Conservation (phyloP, 2,329 filamentous ascomycete species). For the Alternaria arborescens region DNA sequence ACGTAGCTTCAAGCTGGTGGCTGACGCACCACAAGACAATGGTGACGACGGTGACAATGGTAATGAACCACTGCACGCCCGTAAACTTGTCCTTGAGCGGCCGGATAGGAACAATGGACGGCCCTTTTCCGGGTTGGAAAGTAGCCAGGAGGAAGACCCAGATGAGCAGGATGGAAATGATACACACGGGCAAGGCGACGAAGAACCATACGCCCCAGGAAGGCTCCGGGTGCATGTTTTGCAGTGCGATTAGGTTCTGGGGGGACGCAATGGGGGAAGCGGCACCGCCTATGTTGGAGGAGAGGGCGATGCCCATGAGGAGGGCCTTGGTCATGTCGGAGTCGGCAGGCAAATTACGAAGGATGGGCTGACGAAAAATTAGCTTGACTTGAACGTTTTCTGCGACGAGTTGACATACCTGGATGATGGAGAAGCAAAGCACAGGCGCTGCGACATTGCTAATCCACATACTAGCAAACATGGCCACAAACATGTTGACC, state of each 20-base stretch:
- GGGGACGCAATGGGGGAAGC: conserved; percentile 96
- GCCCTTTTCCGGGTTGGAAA: conserved; percentile 85
- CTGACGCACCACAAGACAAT: conserved; percentile 92
- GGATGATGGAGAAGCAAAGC: conserved; percentile 96
- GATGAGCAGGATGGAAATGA: conserved; percentile 86
- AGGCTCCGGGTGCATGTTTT: conserved; percentile 91
- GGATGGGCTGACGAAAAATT: conserved; percentile 73
- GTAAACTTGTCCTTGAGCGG: conserved; percentile 88
- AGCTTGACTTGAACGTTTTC: not conserved
- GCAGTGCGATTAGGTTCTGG: conserved; percentile 94
- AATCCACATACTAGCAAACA: conserved; percentile 98
- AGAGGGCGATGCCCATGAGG: conserved; percentile 92
- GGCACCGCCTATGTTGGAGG: conserved; percentile 95
- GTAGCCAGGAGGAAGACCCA: conserved; percentile 86
- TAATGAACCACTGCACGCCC: conserved; percentile 92
- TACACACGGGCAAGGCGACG: conserved; percentile 89
- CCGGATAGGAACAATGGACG: conserved; percentile 89
- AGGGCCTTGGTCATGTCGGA: conserved; percentile 95
- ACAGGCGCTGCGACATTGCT: conserved; percentile 98
- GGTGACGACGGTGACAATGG: conserved; percentile 79
- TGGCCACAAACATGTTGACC: conserved; percentile 99
- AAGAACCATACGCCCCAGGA: conserved; percentile 99
- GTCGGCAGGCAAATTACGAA: conserved; percentile 89
- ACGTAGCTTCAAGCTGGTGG: conserved; percentile 84
- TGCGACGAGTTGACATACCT: conserved; percentile 62